Evolutionary conservation across 2,329 filamentous ascomycete genomes (phyloP).

Genomic region (Hypoxylon sp.): DNA sequence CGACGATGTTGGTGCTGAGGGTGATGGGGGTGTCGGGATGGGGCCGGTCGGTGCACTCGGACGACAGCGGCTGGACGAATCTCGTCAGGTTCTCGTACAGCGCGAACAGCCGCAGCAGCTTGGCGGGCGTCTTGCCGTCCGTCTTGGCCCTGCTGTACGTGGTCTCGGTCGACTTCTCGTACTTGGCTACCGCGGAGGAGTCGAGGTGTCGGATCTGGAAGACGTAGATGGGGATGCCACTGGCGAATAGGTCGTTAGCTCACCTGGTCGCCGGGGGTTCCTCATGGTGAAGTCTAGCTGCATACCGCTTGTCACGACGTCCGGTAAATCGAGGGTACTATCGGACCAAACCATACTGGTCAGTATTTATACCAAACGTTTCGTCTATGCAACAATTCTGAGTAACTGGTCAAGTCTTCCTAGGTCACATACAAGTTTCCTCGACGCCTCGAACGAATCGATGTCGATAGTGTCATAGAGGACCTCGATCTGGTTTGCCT

Average conservation of each 20-base stretch:
- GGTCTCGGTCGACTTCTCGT: conserved; percentile 70
- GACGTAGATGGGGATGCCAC: conserved; percentile 91
- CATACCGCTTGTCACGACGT: conserved; percentile 73
- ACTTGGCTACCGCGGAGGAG: conserved; percentile 79
- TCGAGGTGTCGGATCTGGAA: conserved; percentile 87
- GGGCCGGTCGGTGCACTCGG: conserved; percentile 74
- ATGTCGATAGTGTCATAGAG: conserved; percentile 89
- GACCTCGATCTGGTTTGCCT: conserved; percentile 77
- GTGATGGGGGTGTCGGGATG: conserved; percentile 85
- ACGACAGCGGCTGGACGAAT: conserved; percentile 86
- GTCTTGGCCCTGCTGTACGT: conserved; percentile 65
- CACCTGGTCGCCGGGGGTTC: neutral
- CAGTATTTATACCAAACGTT: conserved; percentile 34
- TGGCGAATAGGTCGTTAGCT: conserved; percentile 43
- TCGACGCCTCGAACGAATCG: conserved; percentile 81
- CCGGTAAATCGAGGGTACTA: conserved; percentile 97
- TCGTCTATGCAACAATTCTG: conserved; percentile 17
- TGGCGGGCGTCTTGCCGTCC: conserved; percentile 72
- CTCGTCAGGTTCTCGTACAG: conserved; percentile 92
- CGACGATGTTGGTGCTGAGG: conserved; percentile 92
- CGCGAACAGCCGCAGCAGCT: conserved; percentile 86
- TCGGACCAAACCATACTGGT: conserved; percentile 21
- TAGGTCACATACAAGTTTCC: conserved; percentile 66
- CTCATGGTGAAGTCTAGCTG: neutral
- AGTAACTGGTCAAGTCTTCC: conserved; percentile 10